Conservation (phyloP, 805 yeast genomes). For the Blastobotrys americana region DNA sequence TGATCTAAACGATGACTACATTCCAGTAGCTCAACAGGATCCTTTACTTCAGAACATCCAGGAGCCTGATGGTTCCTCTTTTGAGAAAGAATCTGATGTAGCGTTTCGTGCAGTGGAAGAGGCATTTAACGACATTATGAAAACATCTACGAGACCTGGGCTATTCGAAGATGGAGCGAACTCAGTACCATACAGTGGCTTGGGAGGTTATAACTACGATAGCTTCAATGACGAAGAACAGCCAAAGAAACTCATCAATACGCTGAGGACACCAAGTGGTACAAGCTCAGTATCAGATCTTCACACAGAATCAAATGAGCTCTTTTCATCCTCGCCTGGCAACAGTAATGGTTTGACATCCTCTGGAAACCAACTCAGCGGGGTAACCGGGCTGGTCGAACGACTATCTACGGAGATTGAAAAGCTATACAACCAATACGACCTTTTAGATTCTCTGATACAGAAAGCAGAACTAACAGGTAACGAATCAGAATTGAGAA, state of each 20-base stretch:
- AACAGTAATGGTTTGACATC: too few species aligned
- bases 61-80: not conserved
- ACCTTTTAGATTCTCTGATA: slow-evolving; percentile 58
- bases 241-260: not conserved
- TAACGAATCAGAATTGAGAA: slow-evolving; percentile 58
- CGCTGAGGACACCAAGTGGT: too few species aligned
- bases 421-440: slow-evolving; percentile 52
- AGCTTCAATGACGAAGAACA: slow-evolving; percentile 7
- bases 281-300: too few species aligned
- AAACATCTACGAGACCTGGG: slow-evolving; percentile 9
- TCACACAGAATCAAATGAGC: slow-evolving; percentile 13
- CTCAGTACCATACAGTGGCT: not conserved
- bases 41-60: not conserved
- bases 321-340: slow-evolving; percentile 61
- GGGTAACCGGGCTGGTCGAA: slow-evolving; percentile 59
- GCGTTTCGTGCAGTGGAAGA: slow-evolving; percentile 59
- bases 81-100: too few species aligned
- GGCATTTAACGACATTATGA: slow-evolving; percentile 52
- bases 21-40: not conserved
- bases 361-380: too few species aligned
- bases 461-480: slow-evolving; percentile 81
- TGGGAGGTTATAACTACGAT: not conserved
- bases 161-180: not conserved
- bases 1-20: slow-evolving; percentile 17
- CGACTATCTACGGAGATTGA: slow-evolving; percentile 52